phyloP scores from a whole-genome alignment of 2,329 filamentous ascomycete genomes.

The Pseudogymnoascus sp. region DNA sequence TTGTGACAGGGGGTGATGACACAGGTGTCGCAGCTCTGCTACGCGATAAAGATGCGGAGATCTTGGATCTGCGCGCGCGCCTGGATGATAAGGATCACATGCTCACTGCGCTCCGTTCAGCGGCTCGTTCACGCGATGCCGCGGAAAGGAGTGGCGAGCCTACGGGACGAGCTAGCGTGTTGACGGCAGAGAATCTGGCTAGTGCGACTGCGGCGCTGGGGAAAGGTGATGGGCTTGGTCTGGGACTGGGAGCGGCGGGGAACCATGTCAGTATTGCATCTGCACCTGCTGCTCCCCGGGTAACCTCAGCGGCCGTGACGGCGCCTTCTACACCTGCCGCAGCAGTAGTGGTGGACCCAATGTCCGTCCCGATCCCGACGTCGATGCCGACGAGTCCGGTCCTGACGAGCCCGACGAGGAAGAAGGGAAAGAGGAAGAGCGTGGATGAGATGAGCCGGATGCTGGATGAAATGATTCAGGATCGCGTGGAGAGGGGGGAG shows the following conservation, averaged over 20 bases:
- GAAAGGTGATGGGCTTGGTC: neutral
- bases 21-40: conserved; percentile 64
- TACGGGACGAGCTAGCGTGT: neutral
- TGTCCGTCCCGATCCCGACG: neutral
- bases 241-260: neutral
- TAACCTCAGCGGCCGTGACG: neutral
- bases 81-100: conserved; percentile 94
- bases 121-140: conserved; percentile 75
- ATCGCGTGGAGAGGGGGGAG: conserved; percentile 70
- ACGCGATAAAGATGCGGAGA: conserved; percentile 86
- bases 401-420: conserved; percentile 17
- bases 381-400: neutral
- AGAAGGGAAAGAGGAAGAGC: conserved; percentile 43
- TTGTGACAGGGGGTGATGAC: conserved; percentile 67
- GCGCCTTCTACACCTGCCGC: neutral
- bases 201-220: conserved; percentile 8
- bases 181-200: conserved; percentile 3
- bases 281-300: neutral
- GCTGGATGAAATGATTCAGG: conserved; percentile 93
- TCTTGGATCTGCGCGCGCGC: conserved; percentile 78
- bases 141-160: conserved; percentile 47
- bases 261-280: neutral
- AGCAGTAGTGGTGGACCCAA: neutral
- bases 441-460: conserved; percentile 91
- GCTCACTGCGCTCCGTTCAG: conserved; percentile 76